Evolutionary conservation across 2,329 filamentous ascomycete species (phyloP).

Genomic region (Pseudomassariella vexata): DNA sequence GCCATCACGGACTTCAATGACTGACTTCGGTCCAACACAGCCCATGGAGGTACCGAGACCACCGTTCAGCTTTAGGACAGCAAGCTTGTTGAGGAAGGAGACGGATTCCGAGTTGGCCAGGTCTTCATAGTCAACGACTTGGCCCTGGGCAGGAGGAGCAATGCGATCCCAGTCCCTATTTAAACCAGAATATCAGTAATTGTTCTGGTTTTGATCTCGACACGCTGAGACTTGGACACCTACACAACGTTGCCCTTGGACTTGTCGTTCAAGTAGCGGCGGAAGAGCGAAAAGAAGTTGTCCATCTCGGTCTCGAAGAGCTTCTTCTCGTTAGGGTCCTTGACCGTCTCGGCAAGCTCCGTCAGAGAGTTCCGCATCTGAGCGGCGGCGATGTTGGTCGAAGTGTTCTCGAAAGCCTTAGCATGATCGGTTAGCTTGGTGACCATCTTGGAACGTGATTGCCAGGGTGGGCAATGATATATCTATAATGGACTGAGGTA

Average conservation of each 20-base stretch:
- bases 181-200: conserved; percentile 1
- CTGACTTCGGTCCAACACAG: conserved; percentile 97
- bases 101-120: conserved; percentile 86
- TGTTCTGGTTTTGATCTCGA: no score
- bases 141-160: conserved; percentile 82
- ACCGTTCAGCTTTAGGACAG: conserved; percentile 98
- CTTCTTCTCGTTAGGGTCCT: conserved; percentile 78
- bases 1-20: conserved; percentile 98
- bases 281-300: conserved; percentile 99
- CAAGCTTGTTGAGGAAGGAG: conserved; percentile 92
- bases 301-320: conserved; percentile 99
- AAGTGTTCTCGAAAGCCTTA: conserved; percentile 98
- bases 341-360: conserved; percentile 82
- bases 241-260: conserved; percentile 91
- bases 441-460: conserved; percentile 25
- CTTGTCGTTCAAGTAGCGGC: conserved; percentile 97
- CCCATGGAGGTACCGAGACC: conserved; percentile 99
- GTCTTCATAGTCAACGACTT: conserved; percentile 92
- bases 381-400: conserved; percentile 92
- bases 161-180: conserved; percentile 92
- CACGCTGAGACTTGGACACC: no score
- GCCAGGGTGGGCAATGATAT: no score
- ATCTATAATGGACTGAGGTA: no score
- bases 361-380: conserved; percentile 99
- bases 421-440: no score